Percentiles rank a stretch among this genome's conserved stretches.
Evolutionary conservation across 2,329 filamentous ascomycete species (phyloP).

Genomic region (Claviceps citrina): DNA sequence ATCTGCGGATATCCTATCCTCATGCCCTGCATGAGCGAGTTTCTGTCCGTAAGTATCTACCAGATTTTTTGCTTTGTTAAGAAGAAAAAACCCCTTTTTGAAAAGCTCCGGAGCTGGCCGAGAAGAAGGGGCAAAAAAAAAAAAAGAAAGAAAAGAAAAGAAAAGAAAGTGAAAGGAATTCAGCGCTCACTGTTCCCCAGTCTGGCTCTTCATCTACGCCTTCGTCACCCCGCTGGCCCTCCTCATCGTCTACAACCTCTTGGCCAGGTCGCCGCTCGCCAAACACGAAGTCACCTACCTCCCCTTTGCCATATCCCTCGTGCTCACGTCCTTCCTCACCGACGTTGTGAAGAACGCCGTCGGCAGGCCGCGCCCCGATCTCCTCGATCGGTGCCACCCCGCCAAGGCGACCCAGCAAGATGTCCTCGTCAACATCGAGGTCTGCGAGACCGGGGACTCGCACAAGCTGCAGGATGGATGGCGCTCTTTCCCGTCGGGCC

Average conservation of each 20-base stretch:
- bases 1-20: conserved; percentile 71
- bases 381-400: conserved; percentile 67
- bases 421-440: conserved; percentile 44
- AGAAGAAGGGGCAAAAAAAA: no score
- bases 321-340: conserved; percentile 69
- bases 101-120: no score
- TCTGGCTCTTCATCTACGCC: conserved; percentile 67
- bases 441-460: conserved; percentile 57
- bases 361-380: conserved; percentile 51
- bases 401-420: conserved; percentile 29
- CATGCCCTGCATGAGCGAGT: conserved; percentile 76
- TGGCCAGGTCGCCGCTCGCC: conserved; percentile 48
- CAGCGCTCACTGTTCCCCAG: no score
- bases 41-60: conserved; percentile 45
- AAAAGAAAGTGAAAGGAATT: no score
- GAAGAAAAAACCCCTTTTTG: no score
- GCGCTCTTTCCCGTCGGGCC: conserved; percentile 70
- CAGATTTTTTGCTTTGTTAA: background rate
- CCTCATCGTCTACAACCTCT: conserved; percentile 49
- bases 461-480: conserved; percentile 67
- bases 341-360: conserved; percentile 84
- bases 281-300: conserved; percentile 78
- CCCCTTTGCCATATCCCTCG: conserved; percentile 60
- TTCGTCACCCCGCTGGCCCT: conserved; percentile 53
- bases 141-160: no score